Evolutionary conservation across 139 green algal genomes (phyloP), one percentile per base, ranked within the genome.

Genomic region (Asterochloris sp.): DNA sequence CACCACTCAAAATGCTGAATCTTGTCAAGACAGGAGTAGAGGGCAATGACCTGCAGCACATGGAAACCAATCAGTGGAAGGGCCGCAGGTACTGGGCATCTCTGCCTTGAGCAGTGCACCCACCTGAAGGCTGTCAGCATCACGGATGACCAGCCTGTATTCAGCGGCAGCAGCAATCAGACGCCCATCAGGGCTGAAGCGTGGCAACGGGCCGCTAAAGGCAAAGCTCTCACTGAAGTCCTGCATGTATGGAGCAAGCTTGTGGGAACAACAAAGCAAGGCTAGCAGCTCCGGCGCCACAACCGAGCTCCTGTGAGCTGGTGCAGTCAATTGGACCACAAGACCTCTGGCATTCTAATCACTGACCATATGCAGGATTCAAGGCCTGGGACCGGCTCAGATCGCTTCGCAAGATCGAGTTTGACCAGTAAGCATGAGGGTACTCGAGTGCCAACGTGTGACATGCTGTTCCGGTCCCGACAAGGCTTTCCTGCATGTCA

Each of bases 11-110:
- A 80, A 54, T 85, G 62, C 69, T 93, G 83, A 6, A 98, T 92
- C 16, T 88, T 88, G 89, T 98, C 96, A 66, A 98, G 78, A 83
- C 96, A 98, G 13, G 86, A 91, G 82, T 91, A 95, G 2, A 97
- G 86, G 60, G 92, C 89, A 11, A 95, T 87, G 11, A 97, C 89
- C 21, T 89, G 83, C 69, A 96, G 83, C 0, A 80, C 91, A 27
- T 95, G 88, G 17, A 85, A 84, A n/a, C 89, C 87, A 13, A 82
- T 74, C 12, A 26, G 15, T 21, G 17, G 24, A 63, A 38, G 67
- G 67, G 1, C 23, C 12, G 29, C 27, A 67, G n/a, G n/a, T 62
- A 0, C 26, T 62, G 21, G 6, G 14, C 47, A n/a, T 54, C 38
- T 10, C 4, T 54, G 38, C 38, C 38, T 54, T 54, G 38, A 6